Evolutionary conservation across 2,329 filamentous ascomycete genomes (phyloP).

Genomic region (Aspergillus cejpii): DNA sequence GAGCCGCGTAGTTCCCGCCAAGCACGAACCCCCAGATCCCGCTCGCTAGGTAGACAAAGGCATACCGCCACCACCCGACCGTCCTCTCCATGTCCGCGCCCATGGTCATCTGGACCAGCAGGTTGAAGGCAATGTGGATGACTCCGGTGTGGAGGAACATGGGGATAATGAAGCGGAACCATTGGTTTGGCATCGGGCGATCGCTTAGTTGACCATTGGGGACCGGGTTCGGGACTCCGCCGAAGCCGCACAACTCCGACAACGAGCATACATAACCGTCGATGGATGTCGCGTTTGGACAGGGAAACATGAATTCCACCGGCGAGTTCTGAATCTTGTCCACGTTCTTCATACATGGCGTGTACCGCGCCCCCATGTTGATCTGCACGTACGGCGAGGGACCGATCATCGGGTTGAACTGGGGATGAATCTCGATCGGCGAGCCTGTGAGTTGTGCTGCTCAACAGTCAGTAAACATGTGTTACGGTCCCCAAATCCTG

Average conservation of each 20-base stretch:
- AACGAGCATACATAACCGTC: conserved; percentile 60
- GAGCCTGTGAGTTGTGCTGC: conserved; percentile 68
- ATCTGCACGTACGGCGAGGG: conserved; percentile 85
- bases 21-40: conserved; percentile 96
- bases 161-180: conserved; percentile 91
- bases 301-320: conserved; percentile 55
- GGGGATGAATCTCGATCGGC: conserved; percentile 62
- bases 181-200: conserved; percentile 71
- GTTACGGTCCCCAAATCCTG: too few relatives aligned
- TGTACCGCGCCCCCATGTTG: conserved; percentile 91
- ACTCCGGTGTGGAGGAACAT: conserved; percentile 94
- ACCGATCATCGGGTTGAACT: conserved; percentile 95
- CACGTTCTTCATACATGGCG: conserved; percentile 85
- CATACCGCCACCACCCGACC: conserved; percentile 82
- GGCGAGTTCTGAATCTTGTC: conserved; percentile 36
- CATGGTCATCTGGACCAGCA: conserved; percentile 82
- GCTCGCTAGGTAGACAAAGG: conserved; percentile 79
- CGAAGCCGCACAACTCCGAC: conserved; percentile 75
- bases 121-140: conserved; percentile 92
- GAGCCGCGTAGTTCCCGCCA: conserved; percentile 84
- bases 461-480: conserved; percentile 4
- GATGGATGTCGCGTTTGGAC: conserved; percentile 67
- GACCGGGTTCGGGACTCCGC: conserved; percentile 62
- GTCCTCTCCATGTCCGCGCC: conserved; percentile 86
- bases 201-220: conserved; percentile 47